Base-by-base conservation (phyloP, 371 early-diverging fungal species). In the Smittium culicis region DNA sequence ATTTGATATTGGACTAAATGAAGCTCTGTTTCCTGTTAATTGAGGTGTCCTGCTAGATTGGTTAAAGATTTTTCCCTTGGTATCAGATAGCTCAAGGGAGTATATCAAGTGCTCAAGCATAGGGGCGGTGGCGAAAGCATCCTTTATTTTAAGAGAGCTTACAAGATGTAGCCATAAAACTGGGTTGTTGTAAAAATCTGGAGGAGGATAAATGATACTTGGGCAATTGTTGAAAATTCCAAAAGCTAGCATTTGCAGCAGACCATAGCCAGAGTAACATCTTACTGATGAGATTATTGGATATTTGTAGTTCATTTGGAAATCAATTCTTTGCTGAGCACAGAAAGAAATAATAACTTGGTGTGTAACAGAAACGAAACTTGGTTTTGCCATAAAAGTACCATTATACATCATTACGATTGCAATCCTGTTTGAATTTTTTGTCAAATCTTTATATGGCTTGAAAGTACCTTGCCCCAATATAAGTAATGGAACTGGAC, bases 21-120 rank as follows among this genome's bases (percentile, higher is more conserved):
- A 57, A 16, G 27, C 5, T 25, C 14, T 14, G 5, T 8, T 5
- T 16, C 57, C 57, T n/a, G 27, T 16, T 11, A 16, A 16, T 16
- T 27, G 57, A 20, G 27, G 3, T n/a, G 57, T 3, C 3, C 27
- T 11, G 20, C 11, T 5, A 11, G 45, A 45, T 11, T 45, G 11
- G 5, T 45, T 45, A n/a, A n/a, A n/a, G n/a, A n/a, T n/a, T 45
- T 45, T 45, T 20, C 20, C 20, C 25, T 16, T 5, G 25, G n/a
- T 20, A n/a, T 5, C 27, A 25, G 3, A 3, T 16, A 25, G 5
- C 5, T 27, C 57, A 63, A 86, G 45, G 68, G 75, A 54, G 71
- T 79, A 79, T 74, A 86, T 83, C 5, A 89, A 86, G 72, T 90
- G 89, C 61, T 88, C 85, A 65, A 92, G 68, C 83, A 92, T 82